Base-by-base conservation (phyloP, 345 rosid species). In the Euphorbia tirucalli region DNA sequence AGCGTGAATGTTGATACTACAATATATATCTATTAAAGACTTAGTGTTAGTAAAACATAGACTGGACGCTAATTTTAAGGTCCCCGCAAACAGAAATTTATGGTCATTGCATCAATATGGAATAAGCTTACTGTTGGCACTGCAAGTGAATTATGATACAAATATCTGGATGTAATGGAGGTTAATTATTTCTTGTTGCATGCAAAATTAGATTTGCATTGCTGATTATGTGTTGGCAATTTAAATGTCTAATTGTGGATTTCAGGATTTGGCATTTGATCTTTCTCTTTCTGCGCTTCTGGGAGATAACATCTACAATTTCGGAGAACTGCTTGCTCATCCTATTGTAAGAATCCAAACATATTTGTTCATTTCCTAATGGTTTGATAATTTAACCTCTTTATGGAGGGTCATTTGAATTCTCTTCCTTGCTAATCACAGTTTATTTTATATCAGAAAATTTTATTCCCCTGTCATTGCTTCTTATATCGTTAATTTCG, bases 301-400 rank as follows among this genome's bases (percentile, higher is more conserved):
- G 86, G 99, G 99, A 77, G 99, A 96, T 74, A 91, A 91, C 80
- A 93, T 96, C 79, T 96, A 91, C 90, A 96, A 96, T 87, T 96
- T 93, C 61, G 99, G 98, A 30, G 99, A 96, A 82, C 82, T 96
- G 76, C 91, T 93, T 70, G 98, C 99, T 70, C 99, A 96, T 85
- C 99, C 99, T 44, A 83, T 96, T 79, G 99, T 96, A 88, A 91
- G 99, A 59, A 68, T n/a, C 37, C 3, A 22, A 48, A n/a, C n/a
- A n/a, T 27, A 48, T 16, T 30, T 66, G 41, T 66, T 16, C 15
- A 28, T 48, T 9, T 41, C 15, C 59, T 55, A 24, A 55, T 22
- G 59, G 28, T 55, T 55, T 60, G 63, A 25, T 30, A 15, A 32
- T 16, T 41, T 61, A 18, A 28, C 21, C 30, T 32, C 63, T 5